phyloP scores from a whole-genome alignment of 148 eudicot species.

The Talinum fruticosum region DNA sequence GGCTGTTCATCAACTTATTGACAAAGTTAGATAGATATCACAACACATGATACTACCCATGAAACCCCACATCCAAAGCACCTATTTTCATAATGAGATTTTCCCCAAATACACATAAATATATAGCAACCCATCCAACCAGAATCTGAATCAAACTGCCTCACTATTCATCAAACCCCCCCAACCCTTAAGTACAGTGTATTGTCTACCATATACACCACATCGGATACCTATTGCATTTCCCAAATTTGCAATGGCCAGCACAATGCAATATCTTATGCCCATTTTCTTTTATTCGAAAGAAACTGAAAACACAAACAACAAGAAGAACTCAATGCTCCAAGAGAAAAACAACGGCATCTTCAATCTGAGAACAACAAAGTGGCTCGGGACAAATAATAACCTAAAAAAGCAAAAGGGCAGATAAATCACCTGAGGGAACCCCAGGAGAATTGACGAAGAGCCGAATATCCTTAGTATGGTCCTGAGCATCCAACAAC shows the following conservation, averaged over 20 bases:
- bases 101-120: too few species aligned
- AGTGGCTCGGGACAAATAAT: not conserved
- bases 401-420: not conserved
- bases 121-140: too few species aligned
- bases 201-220: not conserved
- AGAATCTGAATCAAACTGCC: too few species aligned
- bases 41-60: too few species aligned
- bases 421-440: conserved; percentile 48
- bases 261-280: not conserved
- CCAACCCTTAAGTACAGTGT: too few species aligned
- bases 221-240: not conserved
- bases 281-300: not conserved
- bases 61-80: too few species aligned
- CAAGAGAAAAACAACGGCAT: not conserved
- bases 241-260: not conserved
- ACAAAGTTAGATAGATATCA: too few species aligned
- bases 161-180: too few species aligned
- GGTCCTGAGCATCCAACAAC: conserved; percentile 77
- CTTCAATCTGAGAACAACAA: not conserved
- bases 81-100: too few species aligned
- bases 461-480: conserved; percentile 66
- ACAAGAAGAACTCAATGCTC: not conserved
- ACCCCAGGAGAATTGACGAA: conserved; percentile 87
- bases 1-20: too few species aligned
- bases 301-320: not conserved